phyloP scores from a whole-genome alignment of 371 early-diverging fungal species.

The Lichtheimia corymbifera region DNA sequence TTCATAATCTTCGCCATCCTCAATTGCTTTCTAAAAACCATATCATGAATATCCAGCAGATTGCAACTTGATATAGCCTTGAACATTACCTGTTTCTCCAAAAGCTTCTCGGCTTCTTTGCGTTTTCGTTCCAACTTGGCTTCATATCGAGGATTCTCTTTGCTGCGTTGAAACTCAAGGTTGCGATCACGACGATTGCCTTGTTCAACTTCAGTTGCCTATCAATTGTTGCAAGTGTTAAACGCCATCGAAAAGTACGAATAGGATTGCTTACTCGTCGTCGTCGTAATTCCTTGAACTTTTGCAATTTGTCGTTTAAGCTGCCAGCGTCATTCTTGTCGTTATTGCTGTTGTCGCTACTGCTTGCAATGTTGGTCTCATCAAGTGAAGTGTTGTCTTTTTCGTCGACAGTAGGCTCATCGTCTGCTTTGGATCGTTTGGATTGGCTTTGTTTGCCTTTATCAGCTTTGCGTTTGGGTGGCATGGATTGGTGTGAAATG shows the following conservation, averaged over 20 bases:
- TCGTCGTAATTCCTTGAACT: slow-evolving; percentile 22
- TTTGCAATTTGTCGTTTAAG: slow-evolving; percentile 17
- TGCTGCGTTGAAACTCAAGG: slow-evolving; percentile 75
- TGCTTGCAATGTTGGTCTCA: background rate
- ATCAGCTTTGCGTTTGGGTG: slow-evolving; percentile 1
- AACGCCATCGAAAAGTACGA: background rate
- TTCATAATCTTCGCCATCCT: slow-evolving; percentile 81
- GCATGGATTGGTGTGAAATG: background rate
- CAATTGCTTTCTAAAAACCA: slow-evolving; percentile 56
- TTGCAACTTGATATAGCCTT: background rate
- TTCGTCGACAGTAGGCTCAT: background rate
- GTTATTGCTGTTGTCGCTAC: background rate
- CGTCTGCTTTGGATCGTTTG: background rate
- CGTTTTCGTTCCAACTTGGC: slow-evolving; percentile 68
- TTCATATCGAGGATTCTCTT: slow-evolving; percentile 69
- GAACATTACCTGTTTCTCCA: slow-evolving; percentile 51
- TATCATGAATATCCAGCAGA: background rate
- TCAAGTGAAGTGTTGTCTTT: too few species aligned
- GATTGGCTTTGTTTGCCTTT: background rate
- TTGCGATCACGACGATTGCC: slow-evolving; percentile 81
- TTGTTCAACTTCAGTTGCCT: slow-evolving; percentile 62
- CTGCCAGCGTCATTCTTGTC: background rate
- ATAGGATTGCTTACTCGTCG: slow-evolving; percentile 17
- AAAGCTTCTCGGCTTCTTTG: slow-evolving; percentile 73
- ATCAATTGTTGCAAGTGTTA: background rate